Conservation (phyloP, 2,329 filamentous ascomycete genomes). For the Aspergillus sp. region DNA sequence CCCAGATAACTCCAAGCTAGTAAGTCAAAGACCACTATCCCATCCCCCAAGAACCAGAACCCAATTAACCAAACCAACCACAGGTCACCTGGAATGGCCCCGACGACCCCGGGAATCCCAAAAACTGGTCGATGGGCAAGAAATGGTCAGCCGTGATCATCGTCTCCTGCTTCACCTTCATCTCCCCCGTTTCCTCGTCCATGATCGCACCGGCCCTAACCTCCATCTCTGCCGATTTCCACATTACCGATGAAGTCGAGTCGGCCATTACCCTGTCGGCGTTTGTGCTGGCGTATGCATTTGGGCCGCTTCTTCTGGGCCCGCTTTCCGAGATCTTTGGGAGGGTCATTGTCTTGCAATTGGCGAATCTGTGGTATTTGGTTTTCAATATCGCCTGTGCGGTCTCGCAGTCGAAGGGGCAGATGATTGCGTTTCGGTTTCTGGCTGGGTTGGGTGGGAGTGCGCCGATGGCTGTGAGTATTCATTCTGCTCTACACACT, state of each 20-base stretch:
- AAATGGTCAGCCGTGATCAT: slow-evolving; percentile 57
- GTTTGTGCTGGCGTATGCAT: slow-evolving; percentile 51
- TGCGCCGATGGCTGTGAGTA: slow-evolving; percentile 47
- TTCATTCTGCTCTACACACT: neutral
- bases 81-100: slow-evolving; percentile 49
- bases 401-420: slow-evolving; percentile 46
- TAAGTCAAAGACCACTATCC: no score
- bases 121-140: slow-evolving; percentile 51
- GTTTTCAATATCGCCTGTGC: slow-evolving; percentile 59
- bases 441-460: slow-evolving; percentile 56
- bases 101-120: slow-evolving; percentile 44
- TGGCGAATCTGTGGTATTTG: slow-evolving; percentile 52
- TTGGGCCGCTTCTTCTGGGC: slow-evolving; percentile 49
- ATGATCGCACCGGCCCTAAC: slow-evolving; percentile 53
- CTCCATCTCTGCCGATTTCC: slow-evolving; percentile 50
- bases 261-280: slow-evolving; percentile 50
- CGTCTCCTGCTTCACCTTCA: slow-evolving; percentile 55
- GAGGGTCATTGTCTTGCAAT: slow-evolving; percentile 50
- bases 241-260: slow-evolving; percentile 44
- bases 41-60: no score
- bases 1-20: no score
- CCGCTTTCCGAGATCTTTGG: slow-evolving; percentile 55
- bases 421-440: slow-evolving; percentile 57
- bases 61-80: no score
- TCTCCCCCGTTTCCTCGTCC: slow-evolving; percentile 60